Evolutionary conservation across 2,329 filamentous ascomycete genomes (phyloP).

Genomic region (Colletotrichum navitas): DNA sequence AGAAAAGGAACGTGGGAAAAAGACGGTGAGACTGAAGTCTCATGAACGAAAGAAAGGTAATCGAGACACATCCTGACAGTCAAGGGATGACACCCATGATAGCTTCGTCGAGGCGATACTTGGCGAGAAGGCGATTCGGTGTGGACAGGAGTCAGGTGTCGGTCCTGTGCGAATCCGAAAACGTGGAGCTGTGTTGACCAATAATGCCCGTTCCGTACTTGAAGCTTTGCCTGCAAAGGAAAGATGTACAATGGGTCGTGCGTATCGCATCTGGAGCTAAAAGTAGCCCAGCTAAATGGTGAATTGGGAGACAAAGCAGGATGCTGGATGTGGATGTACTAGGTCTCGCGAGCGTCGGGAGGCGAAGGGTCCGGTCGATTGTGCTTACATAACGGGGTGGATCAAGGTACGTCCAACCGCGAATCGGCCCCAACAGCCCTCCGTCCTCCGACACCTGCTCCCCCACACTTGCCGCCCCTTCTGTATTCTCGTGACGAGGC

Average conservation of each 20-base stretch:
- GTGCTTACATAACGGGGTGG: constrained; percentile 28
- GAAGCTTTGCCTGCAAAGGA: neutral
- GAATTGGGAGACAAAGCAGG: neutral
- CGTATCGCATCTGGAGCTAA: constrained; percentile 7
- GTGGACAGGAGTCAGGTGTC: constrained; percentile 11
- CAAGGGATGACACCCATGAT: constrained; percentile 16
- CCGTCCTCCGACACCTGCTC: neutral
- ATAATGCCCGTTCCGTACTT: constrained; percentile 10
- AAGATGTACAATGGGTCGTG: neutral
- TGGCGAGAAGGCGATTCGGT: constrained; percentile 4
- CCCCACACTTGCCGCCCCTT: constrained; percentile 3
- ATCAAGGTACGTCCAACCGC: constrained; percentile 18
- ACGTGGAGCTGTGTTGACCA: neutral
- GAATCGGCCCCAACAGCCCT: constrained; percentile 11
- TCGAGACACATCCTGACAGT: neutral
- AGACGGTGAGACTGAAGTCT: neutral
- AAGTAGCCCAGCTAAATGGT: neutral
- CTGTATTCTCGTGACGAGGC: constrained; percentile 14
- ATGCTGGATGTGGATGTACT: constrained; percentile 5
- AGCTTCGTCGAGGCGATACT: constrained; percentile 7
- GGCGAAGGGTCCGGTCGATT: neutral
- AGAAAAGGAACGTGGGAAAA: neutral
- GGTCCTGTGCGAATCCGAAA: constrained; percentile 22
- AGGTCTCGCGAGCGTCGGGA: neutral
- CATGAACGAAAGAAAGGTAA: neutral